Percentiles rank a stretch among this genome's conserved stretches.
Conservation (phyloP, 805 yeast species). For the Metschnikowia baotianmanensis region DNA sequence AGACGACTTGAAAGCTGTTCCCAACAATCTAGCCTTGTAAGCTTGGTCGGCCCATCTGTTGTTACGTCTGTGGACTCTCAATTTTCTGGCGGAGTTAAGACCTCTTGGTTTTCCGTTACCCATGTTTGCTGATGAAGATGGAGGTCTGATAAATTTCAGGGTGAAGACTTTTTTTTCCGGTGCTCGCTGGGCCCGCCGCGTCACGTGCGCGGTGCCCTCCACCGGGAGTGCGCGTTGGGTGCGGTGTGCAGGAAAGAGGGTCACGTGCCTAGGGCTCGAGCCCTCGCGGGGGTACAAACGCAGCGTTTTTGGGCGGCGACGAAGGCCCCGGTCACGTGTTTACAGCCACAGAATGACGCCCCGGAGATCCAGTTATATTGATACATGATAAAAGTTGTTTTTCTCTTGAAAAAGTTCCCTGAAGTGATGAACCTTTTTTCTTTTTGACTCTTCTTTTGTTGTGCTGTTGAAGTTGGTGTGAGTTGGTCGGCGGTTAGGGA, state of each 20-base stretch:
- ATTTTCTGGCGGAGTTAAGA: constrained; percentile 99
- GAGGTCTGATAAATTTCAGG: constrained; percentile 1
- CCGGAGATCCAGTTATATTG: no score
- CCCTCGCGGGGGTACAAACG: no score
- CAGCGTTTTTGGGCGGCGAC: no score
- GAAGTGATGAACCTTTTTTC: no score
- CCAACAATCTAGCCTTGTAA: constrained; percentile 98
- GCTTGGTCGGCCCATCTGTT: constrained; percentile 99
- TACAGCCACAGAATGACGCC: no score
- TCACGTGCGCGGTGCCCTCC: constrained; percentile 1
- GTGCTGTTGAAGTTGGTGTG: no score
- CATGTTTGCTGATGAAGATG: constrained; percentile 53
- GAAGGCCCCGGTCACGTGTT: no score
- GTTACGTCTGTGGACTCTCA: constrained; percentile 99
- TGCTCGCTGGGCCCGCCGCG: constrained; percentile 6
- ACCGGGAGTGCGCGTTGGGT: background rate
- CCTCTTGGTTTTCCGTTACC: constrained; percentile 99
- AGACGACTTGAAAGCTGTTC: constrained; percentile 99
- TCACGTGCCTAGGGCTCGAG: constrained; percentile 13
- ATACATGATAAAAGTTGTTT: no score
- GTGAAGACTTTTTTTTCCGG: constrained; percentile 10
- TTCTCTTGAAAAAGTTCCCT: no score
- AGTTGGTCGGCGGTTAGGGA: no score
- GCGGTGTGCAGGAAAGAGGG: background rate
- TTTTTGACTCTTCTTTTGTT: no score